Evolutionary conservation across 164 flowering plant genomes (phyloP), one percentile per base, ranked within the genome.

Genomic region (Saururus chinensis): DNA sequence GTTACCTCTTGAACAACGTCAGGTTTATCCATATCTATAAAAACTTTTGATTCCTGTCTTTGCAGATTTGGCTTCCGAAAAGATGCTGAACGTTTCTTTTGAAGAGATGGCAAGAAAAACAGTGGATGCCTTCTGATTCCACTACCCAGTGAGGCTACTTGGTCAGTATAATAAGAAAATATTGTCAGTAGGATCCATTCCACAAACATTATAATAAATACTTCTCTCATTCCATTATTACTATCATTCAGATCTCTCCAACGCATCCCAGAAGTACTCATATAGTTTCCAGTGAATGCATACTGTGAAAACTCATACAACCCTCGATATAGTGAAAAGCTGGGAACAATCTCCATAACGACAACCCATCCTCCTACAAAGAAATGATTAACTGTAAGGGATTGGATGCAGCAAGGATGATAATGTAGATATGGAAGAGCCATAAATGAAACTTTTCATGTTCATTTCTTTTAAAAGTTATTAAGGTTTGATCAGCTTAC

Each of bases 1-100:
- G n/a, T 63, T 80, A 91, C 99, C 97, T 91, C 96, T 67, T 83
- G 86, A 45, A 57, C 56, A 67, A 95, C 96, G 75, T 95, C 99
- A 62, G 74, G 77, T 75, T 91, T 91, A 53, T 91, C 99, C 78
- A 82, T 76, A 64, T 87, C 75, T 60, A 84, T 80, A 69, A 74
- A 73, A 65, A 82, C 89, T 73, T 81, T 83, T 52, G 95, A 85
- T 21, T 73, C 81, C 68, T 80, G 80, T 67, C 81, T 82, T 66
- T 60, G 73, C 62, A 85, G 64, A 67, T 81, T 85, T 62, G 80
- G 80, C 67, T 64, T 77, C 60, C 69, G 72, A 49, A 77, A 70
- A 53, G 82, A 71, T 64, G 82, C 64, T 26, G 59, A 68, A 49
- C 58, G 66, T 69, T 83, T 83, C 72, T 81, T 85, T 57, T 54